Evolutionary conservation across 306 rosid genomes (phyloP).

Genomic region (Sechiopsis laciniata): DNA sequence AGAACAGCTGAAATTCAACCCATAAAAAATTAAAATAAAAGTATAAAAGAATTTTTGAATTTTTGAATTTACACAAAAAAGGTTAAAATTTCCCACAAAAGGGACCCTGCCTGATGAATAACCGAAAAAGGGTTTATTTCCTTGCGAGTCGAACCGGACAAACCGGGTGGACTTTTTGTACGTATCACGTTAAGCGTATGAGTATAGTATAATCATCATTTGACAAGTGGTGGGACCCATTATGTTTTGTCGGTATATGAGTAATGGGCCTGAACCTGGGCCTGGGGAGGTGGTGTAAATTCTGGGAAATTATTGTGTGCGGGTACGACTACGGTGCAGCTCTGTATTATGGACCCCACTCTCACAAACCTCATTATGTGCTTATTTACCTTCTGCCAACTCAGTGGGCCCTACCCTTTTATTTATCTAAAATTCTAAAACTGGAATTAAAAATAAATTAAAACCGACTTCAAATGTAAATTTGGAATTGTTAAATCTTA

Average conservation of each 20-base stretch:
- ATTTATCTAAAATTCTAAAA: too few relatives aligned
- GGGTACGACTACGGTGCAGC: slow-evolving; percentile 19
- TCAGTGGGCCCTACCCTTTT: neutral
- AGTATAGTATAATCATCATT: neutral
- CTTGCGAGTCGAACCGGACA: slow-evolving; percentile 13
- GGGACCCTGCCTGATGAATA: slow-evolving; percentile 7
- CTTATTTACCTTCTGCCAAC: slow-evolving; percentile 6
- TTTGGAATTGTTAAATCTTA: too few relatives aligned
- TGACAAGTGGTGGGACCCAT: slow-evolving; percentile 12
- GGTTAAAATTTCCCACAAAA: slow-evolving; percentile 8
- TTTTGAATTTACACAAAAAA: slow-evolving; percentile 2
- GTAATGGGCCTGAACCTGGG: slow-evolving; percentile 15
- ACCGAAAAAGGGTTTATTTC: neutral
- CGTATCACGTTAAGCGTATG: slow-evolving; percentile 16
- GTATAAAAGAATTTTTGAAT: neutral
- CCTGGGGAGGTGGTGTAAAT: neutral
- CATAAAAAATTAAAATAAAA: neutral
- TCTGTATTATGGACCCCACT: slow-evolving; percentile 16
- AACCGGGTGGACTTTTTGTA: slow-evolving; percentile 12
- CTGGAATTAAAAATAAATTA: too few relatives aligned
- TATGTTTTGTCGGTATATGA: neutral
- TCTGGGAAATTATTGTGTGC: neutral
- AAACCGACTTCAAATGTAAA: too few relatives aligned
- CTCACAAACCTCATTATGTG: slow-evolving; percentile 3
- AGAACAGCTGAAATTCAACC: neutral